Evolutionary conservation across 305 asterid genomes (phyloP).

Genomic region (Caryopteris hybrid): DNA sequence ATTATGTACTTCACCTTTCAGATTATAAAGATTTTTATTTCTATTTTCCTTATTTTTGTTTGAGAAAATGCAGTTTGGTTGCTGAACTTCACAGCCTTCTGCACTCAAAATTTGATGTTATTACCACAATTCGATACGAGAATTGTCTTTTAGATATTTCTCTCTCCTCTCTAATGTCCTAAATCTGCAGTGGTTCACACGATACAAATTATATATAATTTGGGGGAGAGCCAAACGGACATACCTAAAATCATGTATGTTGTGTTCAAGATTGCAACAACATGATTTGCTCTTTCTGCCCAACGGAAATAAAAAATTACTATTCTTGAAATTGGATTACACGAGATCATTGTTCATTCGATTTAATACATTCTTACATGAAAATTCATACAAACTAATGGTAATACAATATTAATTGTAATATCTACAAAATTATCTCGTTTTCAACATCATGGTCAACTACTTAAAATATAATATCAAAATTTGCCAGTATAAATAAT

Average conservation of each 20-base stretch:
- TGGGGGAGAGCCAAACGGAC: background rate
- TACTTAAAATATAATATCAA: no score
- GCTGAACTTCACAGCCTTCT: background rate
- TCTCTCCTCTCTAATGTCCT: background rate
- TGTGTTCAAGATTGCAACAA: background rate
- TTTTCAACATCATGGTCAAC: no score
- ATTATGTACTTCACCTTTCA: background rate
- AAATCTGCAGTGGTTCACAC: background rate
- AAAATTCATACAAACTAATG: no score
- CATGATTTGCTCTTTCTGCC: background rate
- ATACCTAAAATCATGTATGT: background rate
- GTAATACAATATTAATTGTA: no score
- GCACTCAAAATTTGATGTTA: background rate
- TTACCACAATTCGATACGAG: background rate
- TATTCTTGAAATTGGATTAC: background rate
- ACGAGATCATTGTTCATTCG: background rate
- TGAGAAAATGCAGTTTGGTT: slow-evolving; percentile 7
- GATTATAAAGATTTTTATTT: slow-evolving; percentile 6
- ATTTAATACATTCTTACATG: no score
- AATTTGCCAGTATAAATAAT: no score
- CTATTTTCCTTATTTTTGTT: background rate
- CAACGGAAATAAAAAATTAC: background rate
- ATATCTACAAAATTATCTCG: no score
- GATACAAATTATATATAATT: background rate
- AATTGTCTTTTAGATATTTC: background rate